phyloP scores from a whole-genome alignment of 768 basidiomycete genomes.

The Pleurotus tuoliensis region DNA sequence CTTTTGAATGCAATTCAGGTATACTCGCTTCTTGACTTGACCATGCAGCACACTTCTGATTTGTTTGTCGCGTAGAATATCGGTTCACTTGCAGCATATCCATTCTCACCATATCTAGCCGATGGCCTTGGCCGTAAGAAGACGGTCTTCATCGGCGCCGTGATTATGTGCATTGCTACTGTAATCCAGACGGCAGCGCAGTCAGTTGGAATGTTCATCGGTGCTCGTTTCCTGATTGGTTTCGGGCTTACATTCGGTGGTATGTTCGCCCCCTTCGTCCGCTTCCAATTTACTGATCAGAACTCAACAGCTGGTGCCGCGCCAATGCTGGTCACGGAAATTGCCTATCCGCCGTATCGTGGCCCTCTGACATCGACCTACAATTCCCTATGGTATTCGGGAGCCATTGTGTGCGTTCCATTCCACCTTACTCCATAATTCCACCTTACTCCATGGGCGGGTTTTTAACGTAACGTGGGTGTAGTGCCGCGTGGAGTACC shows the following conservation, averaged over 20 bases:
- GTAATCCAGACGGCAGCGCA: slow-evolving; percentile 62
- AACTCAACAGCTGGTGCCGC: slow-evolving; percentile 56
- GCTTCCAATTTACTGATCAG: slow-evolving; percentile 10
- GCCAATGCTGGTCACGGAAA: slow-evolving; percentile 79
- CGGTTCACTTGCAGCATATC: slow-evolving; percentile 64
- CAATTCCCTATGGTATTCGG: slow-evolving; percentile 86
- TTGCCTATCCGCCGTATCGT: slow-evolving; percentile 80
- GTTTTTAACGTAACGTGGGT: neutral
- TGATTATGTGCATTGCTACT: slow-evolving; percentile 66
- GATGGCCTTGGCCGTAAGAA: slow-evolving; percentile 68
- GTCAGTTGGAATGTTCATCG: slow-evolving; percentile 21
- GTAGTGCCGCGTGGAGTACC: slow-evolving; percentile 77
- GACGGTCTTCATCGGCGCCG: slow-evolving; percentile 64
- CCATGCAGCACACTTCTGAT: neutral
- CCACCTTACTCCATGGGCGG: slow-evolving; percentile 5
- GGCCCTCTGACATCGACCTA: slow-evolving; percentile 73
- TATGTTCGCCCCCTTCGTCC: slow-evolving; percentile 17
- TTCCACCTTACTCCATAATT: slow-evolving; percentile 21
- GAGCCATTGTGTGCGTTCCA: slow-evolving; percentile 64
- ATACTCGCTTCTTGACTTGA: slow-evolving; percentile 17
- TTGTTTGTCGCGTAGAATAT: slow-evolving; percentile 47
- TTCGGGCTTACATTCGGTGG: slow-evolving; percentile 72
- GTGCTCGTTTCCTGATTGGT: slow-evolving; percentile 56
- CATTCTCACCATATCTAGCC: slow-evolving; percentile 66
- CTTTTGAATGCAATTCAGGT: slow-evolving; percentile 77